phyloP scores from a whole-genome alignment of 179 eudicot genomes.

The Monotropa hypopitys region DNA sequence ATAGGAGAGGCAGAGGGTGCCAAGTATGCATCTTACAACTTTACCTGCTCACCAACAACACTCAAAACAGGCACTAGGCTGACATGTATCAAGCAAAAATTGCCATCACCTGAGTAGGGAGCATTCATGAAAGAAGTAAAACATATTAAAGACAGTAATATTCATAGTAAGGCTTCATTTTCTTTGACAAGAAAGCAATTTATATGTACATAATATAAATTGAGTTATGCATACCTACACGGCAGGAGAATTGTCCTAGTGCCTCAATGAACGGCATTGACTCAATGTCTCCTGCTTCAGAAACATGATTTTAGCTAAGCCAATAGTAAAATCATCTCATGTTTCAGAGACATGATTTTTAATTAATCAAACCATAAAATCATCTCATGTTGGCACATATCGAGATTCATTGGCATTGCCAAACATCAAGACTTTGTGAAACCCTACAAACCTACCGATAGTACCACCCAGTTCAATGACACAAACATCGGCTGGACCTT shows the following conservation, averaged over 20 bases:
- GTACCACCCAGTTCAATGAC: slow-evolving; percentile 96
- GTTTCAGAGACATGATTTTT: background rate
- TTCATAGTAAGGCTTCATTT: background rate
- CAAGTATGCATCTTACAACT: background rate
- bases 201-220: background rate
- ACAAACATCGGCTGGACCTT: slow-evolving; percentile 89
- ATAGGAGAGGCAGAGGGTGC: background rate
- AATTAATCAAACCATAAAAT: too few species aligned
- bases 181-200: background rate
- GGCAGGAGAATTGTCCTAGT: slow-evolving; percentile 69
- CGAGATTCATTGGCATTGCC: background rate
- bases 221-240: slow-evolving; percentile 50
- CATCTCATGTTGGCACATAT: background rate
- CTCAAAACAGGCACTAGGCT: slow-evolving; percentile 66
- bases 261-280: slow-evolving; percentile 91
- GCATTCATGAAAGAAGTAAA: background rate
- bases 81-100: slow-evolving; percentile 69
- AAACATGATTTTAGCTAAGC: background rate
- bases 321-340: slow-evolving; percentile 1
- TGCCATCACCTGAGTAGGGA: slow-evolving; percentile 38
- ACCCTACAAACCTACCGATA: slow-evolving; percentile 53
- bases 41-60: slow-evolving; percentile 73
- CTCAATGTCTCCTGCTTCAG: slow-evolving; percentile 63
- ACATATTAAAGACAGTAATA: background rate
- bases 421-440: background rate